Conservation (phyloP, 768 basidiomycete species). For the Tricholoma hemisulphureum region DNA sequence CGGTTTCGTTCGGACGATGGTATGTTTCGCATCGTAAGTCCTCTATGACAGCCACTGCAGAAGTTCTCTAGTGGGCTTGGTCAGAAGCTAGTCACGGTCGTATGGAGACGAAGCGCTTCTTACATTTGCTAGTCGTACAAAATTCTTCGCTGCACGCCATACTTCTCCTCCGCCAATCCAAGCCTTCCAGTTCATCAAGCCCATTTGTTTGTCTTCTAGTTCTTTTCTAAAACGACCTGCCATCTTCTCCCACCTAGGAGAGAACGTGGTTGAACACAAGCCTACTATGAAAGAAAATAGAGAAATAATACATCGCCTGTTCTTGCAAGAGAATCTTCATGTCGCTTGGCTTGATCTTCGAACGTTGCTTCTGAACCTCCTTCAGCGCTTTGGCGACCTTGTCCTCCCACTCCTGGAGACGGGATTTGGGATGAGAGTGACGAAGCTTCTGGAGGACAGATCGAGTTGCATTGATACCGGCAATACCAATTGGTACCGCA, state of each 20-base stretch:
- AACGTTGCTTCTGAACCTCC: not conserved
- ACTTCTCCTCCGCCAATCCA: not conserved
- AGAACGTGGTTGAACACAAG: not conserved
- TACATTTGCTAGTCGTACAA: not conserved
- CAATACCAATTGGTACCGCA: not conserved
- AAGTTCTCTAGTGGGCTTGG: not conserved
- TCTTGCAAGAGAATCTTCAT: not conserved
- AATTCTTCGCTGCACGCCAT: not conserved
- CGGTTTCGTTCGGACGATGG: not conserved
- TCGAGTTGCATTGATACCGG: not conserved
- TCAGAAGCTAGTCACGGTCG: not conserved
- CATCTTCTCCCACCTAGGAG: not conserved
- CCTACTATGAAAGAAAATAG: not conserved
- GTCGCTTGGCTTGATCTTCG: not conserved
- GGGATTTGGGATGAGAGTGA: not conserved
- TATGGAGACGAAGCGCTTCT: not conserved
- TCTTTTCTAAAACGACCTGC: not conserved
- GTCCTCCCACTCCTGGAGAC: not conserved
- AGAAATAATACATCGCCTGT: not conserved
- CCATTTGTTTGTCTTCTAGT: not conserved
- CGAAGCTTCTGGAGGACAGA: not conserved
- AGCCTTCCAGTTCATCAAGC: not conserved
- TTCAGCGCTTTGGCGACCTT: not conserved
- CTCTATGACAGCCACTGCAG: not conserved
- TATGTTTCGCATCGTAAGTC: not conserved